Base-by-base conservation (phyloP, 495 filamentous ascomycete genomes). In the Cairneyella variabilis region DNA sequence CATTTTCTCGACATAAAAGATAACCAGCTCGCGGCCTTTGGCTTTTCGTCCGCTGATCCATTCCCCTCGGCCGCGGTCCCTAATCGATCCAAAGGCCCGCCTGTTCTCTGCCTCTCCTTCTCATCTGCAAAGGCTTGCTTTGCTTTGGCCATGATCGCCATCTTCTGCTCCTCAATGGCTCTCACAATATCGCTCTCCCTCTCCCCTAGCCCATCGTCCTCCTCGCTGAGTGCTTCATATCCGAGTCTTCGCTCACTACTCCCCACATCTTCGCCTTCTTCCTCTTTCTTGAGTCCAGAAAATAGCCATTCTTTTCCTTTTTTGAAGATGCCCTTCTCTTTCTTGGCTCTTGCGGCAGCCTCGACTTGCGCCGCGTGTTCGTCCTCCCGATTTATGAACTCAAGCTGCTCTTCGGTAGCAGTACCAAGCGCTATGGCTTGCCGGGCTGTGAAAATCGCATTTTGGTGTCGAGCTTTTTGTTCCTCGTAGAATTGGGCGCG, bases 401-500 rank as follows among this genome's bases (percentile, higher is more conserved):
- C 50, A 28, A 74, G 62, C 48, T 83, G 77, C 41, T 77, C 77
- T 16, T 74, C 70, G n/a, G 80, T 83, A 1, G 86, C 86, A 18
- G 71, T 76, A 51, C 82, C 84, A 12, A 71, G 73, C 60, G 82
- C 80, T 61, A 76, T 79, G 22, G 84, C 83, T 3, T 81, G 66
- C 36, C 77, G 74, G 21, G 85, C 84, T 43, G 70, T 69, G 44
- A 73, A 73, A 11, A 81, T 66, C 37, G 65, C 68, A 54, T 72
- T 68, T 22, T 76, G 69, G 42, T 82, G 77, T 34, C 87, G 63
- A 28, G 72, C 72, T 63, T 76, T 76, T 59, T 87, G 76, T 61
- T 85, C 73, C 44, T 77, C 76, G 65, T 83, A 78, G 67, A 84
- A 91, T 51, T 89, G 82, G 53, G 71, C 71, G 46, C 77, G 76